Evolutionary conservation across 2,329 filamentous ascomycete species (phyloP).

Genomic region (Colletotrichum karsti): DNA sequence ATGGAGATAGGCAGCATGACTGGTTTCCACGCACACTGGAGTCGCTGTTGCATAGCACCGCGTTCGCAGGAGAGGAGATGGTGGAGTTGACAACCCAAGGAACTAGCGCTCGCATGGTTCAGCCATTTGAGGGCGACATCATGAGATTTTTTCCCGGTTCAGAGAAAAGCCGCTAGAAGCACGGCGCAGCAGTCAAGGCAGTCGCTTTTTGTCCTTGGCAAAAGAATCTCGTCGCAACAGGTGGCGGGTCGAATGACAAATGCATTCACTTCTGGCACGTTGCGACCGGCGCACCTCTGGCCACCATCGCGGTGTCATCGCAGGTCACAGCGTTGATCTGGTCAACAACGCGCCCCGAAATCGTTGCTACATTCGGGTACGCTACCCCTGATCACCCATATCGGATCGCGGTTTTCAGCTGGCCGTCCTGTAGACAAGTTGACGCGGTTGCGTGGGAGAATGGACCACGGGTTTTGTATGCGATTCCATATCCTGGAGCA

Average conservation of each 20-base stretch:
- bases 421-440: conserved; percentile 90
- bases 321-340: conserved; percentile 95
- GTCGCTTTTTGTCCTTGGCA: conserved; percentile 98
- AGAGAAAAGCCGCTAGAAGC: conserved; percentile 77
- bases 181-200: conserved; percentile 92
- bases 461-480: conserved; percentile 83
- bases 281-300: conserved; percentile 81
- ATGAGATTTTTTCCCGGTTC: conserved; percentile 60
- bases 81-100: not conserved
- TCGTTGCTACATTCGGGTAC: conserved; percentile 80
- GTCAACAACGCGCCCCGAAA: conserved; percentile 86
- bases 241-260: conserved; percentile 92
- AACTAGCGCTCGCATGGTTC: conserved; percentile 38
- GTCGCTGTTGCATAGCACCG: not conserved
- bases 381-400: conserved; percentile 89
- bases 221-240: conserved; percentile 84
- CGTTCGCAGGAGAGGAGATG: not conserved
- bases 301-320: conserved; percentile 90
- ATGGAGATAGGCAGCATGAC: not conserved
- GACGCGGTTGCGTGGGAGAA: conserved; percentile 86
- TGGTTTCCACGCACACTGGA: not conserved
- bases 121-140: conserved; percentile 43
- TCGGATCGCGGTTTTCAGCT: conserved; percentile 91
- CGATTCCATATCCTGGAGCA: conserved; percentile 79
- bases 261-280: conserved; percentile 97